These are phyloP conservation scores for Phytopythium mirpurense DNA, from an alignment of 352 stramenopile species.

Conservation along the genomic window DNA sequence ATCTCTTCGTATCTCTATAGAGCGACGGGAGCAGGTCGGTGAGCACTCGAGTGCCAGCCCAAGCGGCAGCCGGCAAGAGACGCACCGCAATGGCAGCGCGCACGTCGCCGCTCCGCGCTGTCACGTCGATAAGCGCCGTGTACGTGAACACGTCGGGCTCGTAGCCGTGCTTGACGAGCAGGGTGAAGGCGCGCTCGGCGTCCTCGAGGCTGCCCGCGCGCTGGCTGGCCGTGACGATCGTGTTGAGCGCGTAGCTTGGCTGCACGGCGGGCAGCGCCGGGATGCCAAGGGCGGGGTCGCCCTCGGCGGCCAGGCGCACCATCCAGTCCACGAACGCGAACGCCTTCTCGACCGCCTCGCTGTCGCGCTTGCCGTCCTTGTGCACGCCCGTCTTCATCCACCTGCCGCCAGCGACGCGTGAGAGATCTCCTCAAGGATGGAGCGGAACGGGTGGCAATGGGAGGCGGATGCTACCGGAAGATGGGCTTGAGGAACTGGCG, in stretches of 20 bases:
- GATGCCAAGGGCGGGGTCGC: conserved; percentile 43
- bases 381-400: conserved; percentile 65
- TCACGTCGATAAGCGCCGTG: conserved; percentile 76
- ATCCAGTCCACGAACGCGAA: conserved; percentile 76
- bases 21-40: too few relatives aligned
- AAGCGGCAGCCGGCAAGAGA: background rate
- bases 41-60: too few relatives aligned
- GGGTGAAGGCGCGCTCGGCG: conserved; percentile 55
- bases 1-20: conserved; percentile 57
- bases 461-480: conserved; percentile 37
- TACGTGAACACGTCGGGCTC: conserved; percentile 78
- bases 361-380: conserved; percentile 54
- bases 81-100: conserved; percentile 38
- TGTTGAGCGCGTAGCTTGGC: conserved; percentile 72
- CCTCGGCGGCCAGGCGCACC: conserved; percentile 35
- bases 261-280: conserved; percentile 35
- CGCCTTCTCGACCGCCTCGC: conserved; percentile 44
- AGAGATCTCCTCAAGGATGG: too few relatives aligned
- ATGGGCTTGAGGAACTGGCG: conserved; percentile 60
- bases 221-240: conserved; percentile 73
- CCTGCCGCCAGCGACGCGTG: conserved; percentile 6
- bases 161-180: conserved; percentile 42
- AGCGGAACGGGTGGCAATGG: too few relatives aligned
- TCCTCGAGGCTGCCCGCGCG: conserved; percentile 48
- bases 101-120: conserved; percentile 43